These are phyloP conservation scores for Eimeria necatrix DNA, from an alignment of 169 alveolate species.

Conservation along the genomic window DNA sequence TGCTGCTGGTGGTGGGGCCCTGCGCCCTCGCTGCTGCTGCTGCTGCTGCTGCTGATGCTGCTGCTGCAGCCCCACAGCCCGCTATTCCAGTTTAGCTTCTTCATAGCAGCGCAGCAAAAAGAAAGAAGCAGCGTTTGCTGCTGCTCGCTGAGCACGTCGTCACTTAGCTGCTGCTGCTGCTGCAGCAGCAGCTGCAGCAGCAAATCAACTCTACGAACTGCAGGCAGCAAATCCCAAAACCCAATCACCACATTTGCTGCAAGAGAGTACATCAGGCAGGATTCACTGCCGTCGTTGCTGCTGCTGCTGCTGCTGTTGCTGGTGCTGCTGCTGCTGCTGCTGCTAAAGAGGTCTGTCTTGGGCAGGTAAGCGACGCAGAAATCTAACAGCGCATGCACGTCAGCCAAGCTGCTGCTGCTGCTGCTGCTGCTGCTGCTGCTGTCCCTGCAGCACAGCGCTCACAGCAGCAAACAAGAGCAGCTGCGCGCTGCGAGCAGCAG, in stretches of 20 bases:
- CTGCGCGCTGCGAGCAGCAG: neutral
- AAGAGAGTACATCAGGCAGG: neutral
- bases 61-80: neutral
- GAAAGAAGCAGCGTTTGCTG: conserved; percentile 36
- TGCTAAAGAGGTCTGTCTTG: conserved; percentile 7
- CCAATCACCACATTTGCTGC: conserved; percentile 39
- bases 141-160: neutral
- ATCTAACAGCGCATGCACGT: neutral
- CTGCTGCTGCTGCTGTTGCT: conserved; percentile 35
- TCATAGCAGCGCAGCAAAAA: conserved; percentile 39
- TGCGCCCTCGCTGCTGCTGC: neutral
- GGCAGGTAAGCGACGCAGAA: conserved; percentile 12
- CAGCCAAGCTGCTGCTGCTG: neutral
- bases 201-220: neutral
- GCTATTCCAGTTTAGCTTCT: conserved; percentile 5
- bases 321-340: conserved; percentile 47
- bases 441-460: neutral
- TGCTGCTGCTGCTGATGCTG: conserved; percentile 18
- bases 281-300: neutral
- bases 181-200: neutral
- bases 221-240: conserved; percentile 31
- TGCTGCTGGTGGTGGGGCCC: neutral
- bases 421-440: conserved; percentile 7
- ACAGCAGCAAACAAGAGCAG: conserved; percentile 5
- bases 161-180: neutral